phyloP scores from a whole-genome alignment of 768 basidiomycete species.

The Russula olivacea region DNA sequence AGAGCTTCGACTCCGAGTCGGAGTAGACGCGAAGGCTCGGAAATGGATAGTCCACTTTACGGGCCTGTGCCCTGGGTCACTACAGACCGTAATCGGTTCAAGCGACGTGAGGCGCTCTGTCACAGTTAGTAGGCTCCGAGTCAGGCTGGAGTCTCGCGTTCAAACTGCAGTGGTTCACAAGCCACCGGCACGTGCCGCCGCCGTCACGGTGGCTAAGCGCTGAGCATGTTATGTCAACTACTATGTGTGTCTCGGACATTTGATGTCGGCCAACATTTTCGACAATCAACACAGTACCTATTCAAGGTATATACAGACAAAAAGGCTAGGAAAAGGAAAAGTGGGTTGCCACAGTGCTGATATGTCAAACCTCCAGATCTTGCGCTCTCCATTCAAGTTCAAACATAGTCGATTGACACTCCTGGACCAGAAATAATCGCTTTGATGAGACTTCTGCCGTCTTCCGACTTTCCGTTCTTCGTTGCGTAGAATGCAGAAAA shows the following conservation, averaged over 20 bases:
- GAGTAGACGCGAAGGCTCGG: too few species aligned
- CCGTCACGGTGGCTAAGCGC: too few species aligned
- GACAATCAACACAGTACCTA: not conserved
- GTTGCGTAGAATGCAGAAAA: constrained; percentile 78
- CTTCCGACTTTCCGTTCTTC: constrained; percentile 68
- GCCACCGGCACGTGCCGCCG: too few species aligned
- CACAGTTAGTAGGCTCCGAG: too few species aligned
- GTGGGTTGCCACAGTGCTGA: not conserved
- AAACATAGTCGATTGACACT: constrained; percentile 41
- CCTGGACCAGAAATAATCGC: constrained; percentile 81
- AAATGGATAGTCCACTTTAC: not conserved
- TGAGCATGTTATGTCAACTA: too few species aligned
- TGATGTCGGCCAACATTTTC: too few species aligned
- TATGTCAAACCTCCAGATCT: not conserved
- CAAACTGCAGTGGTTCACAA: too few species aligned
- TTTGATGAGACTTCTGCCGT: constrained; percentile 88
- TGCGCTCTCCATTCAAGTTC: constrained; percentile 7
- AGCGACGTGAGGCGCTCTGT: too few species aligned
- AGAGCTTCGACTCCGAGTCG: not conserved
- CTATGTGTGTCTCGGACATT: too few species aligned
- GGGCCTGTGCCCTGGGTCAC: not conserved
- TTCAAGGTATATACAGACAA: not conserved
- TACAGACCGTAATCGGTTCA: not conserved
- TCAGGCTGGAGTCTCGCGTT: too few species aligned
- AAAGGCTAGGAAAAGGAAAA: not conserved